phyloP scores from a whole-genome alignment of 2,329 filamentous ascomycete genomes.

The Microsporum canis region DNA sequence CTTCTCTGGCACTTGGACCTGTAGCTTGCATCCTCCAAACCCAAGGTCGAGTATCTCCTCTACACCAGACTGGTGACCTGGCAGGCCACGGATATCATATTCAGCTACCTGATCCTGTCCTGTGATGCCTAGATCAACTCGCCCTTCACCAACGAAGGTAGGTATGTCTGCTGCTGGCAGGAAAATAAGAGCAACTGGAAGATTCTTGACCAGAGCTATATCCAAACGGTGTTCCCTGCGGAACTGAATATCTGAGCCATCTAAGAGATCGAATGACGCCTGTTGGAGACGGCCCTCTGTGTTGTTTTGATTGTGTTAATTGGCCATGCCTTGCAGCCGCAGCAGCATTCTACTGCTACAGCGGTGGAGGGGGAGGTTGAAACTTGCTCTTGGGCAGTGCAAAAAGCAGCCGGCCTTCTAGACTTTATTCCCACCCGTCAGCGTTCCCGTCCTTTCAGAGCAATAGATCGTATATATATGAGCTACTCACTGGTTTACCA shows the following conservation, averaged over 20 bases:
- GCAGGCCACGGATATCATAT: constrained; percentile 53
- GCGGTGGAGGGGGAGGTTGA: constrained; percentile 52
- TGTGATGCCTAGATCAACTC: constrained; percentile 88
- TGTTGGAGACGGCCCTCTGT: constrained; percentile 87
- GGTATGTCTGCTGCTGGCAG: constrained; percentile 95
- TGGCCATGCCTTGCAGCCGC: constrained; percentile 56
- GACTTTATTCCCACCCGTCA: constrained; percentile 42
- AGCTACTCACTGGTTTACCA: constrained; percentile 48
- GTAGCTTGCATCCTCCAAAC: constrained; percentile 83
- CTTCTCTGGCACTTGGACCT: constrained; percentile 92
- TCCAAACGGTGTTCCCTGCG: constrained; percentile 88
- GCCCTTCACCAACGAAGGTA: constrained; percentile 90
- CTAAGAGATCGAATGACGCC: constrained; percentile 76
- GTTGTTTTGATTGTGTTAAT: constrained; percentile 16
- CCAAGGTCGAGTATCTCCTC: constrained; percentile 82
- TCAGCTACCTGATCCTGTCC: constrained; percentile 87
- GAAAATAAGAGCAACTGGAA: constrained; percentile 90
- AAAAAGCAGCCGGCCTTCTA: constrained; percentile 87
- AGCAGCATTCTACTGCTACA: too few species aligned
- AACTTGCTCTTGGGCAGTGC: constrained; percentile 94
- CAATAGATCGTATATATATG: not conserved
- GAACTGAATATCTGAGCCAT: constrained; percentile 94
- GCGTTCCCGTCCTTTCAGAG: not conserved
- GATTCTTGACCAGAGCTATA: constrained; percentile 94
- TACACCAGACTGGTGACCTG: constrained; percentile 45